These are phyloP conservation scores for Paramecium octaurelia DNA, from an alignment of 73 alveolate species.

Conservation along the genomic window DNA sequence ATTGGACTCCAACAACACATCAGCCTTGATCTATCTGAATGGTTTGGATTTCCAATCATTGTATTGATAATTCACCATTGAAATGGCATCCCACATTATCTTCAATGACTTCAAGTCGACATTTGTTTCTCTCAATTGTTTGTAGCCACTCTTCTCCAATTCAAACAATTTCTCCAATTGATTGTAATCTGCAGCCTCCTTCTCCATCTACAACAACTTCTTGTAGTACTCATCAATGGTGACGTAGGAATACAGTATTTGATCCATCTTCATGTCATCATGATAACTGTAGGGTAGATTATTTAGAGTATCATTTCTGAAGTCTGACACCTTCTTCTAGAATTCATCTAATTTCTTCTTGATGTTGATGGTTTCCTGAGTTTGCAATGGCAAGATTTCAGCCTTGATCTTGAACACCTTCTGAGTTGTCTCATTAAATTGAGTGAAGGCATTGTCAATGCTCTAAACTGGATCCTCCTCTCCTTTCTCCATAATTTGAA, in stretches of 20 bases:
- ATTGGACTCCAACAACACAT: constrained; percentile 92
- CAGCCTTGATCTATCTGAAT: constrained; percentile 99
- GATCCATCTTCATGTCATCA: constrained; percentile 68
- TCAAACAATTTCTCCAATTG: constrained; percentile 92
- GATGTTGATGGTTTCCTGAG: constrained; percentile 95
- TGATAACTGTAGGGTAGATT: constrained; percentile 89
- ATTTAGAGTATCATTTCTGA: constrained; percentile 90
- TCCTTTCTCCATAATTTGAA: constrained; percentile 77
- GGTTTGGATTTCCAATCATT: constrained; percentile 98
- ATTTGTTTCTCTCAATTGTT: constrained; percentile 94
- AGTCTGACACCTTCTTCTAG: constrained; percentile 83
- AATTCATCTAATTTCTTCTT: constrained; percentile 85
- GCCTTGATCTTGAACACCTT: constrained; percentile 98
- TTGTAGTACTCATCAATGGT: constrained; percentile 82
- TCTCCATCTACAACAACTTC: constrained; percentile 83
- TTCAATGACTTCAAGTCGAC: constrained; percentile 91
- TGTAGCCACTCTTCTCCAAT: constrained; percentile 90
- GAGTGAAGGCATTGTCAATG: constrained; percentile 82
- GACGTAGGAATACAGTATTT: constrained; percentile 85
- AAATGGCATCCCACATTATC: constrained; percentile 99
- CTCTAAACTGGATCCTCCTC: constrained; percentile 62
- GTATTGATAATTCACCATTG: constrained; percentile 88
- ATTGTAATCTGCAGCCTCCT: constrained; percentile 86
- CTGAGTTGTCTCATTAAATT: constrained; percentile 93
- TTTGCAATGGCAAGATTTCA: constrained; percentile 94